Evolutionary conservation across 2,329 filamentous ascomycete genomes (phyloP).

Genomic region (Sporothrix luriei): DNA sequence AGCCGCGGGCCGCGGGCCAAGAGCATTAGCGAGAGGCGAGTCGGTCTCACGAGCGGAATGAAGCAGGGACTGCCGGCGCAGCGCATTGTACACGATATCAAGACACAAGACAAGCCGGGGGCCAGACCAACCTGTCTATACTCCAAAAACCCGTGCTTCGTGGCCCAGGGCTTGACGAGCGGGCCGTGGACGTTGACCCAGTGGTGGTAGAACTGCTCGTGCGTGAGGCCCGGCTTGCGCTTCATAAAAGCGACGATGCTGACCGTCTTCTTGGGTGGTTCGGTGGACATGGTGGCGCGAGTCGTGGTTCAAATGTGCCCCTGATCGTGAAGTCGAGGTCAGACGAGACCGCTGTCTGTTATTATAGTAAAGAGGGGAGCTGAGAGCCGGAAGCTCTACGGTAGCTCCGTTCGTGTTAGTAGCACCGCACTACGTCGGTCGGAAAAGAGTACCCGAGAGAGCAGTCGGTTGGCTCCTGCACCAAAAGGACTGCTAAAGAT

Average conservation of each 20-base stretch:
- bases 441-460: slow-evolving; percentile 24
- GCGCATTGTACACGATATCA: neutral
- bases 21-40: neutral
- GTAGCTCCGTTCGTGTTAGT: neutral
- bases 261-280: slow-evolving; percentile 10
- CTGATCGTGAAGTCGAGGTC: no score
- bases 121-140: slow-evolving; percentile 41
- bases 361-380: neutral
- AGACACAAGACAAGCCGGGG: neutral
- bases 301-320: no score
- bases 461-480: no score
- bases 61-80: neutral
- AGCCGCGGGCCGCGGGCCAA: neutral
- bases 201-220: slow-evolving; percentile 43
- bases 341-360: neutral
- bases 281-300: neutral
- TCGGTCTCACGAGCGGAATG: neutral
- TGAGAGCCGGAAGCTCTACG: neutral
- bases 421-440: slow-evolving; percentile 16
- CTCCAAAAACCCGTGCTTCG: slow-evolving; percentile 42
- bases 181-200: slow-evolving; percentile 43
- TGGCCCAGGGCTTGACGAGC: slow-evolving; percentile 43
- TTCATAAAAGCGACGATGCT: slow-evolving; percentile 31
- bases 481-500: neutral
- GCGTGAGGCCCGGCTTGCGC: slow-evolving; percentile 39